Conservation (phyloP, 2,329 filamentous ascomycete species). For the Cladosporium sp. region DNA sequence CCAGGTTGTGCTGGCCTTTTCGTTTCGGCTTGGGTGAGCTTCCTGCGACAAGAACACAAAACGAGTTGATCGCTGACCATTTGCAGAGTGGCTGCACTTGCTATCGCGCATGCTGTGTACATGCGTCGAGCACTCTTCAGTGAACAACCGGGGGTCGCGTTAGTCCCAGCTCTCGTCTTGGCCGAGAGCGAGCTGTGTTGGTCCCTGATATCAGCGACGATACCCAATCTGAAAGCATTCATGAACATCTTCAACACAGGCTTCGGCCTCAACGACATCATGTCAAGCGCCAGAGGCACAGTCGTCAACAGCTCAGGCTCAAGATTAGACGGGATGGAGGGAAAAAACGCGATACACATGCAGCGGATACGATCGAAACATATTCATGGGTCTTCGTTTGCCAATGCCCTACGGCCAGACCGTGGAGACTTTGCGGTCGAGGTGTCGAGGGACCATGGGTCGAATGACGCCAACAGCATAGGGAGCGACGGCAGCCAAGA, state of each 20-base stretch:
- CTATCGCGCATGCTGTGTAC: constrained; percentile 4
- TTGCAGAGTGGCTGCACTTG: constrained; percentile 1
- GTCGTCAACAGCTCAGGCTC: neutral
- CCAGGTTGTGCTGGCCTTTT: constrained; percentile 34
- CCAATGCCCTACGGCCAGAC: neutral
- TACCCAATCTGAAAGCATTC: constrained; percentile 34
- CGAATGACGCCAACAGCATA: neutral
- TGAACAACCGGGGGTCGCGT: constrained; percentile 23
- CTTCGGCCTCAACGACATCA: constrained; percentile 16
- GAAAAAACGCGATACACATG: neutral
- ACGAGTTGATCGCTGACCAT: neutral
- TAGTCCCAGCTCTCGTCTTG: constrained; percentile 25
- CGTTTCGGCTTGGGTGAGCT: constrained; percentile 32
- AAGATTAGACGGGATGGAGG: neutral
- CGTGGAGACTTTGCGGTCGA: neutral
- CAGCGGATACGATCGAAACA: neutral
- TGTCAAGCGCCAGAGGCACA: neutral
- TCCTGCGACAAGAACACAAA: neutral
- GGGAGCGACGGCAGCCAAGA: constrained; percentile 11
- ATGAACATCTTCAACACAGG: constrained; percentile 34
- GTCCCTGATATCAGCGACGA: constrained; percentile 33
- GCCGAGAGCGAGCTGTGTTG: constrained; percentile 33
- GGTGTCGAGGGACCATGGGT: neutral
- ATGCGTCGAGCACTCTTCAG: neutral
- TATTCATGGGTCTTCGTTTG: neutral